Base-by-base conservation (phyloP, 1,139 yeast species). In the Suhomyces bokatorum region DNA sequence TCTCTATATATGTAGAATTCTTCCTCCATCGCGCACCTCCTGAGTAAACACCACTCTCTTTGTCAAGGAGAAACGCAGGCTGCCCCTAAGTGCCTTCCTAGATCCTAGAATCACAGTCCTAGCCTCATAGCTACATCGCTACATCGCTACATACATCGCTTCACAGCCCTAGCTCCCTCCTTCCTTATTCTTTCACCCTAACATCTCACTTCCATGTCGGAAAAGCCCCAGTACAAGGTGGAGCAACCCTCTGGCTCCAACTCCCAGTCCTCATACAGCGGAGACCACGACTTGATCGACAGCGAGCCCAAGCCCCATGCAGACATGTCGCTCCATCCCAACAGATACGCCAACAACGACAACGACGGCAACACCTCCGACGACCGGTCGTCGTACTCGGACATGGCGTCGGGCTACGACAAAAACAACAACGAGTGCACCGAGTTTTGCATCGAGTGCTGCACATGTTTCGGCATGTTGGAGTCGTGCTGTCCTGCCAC, bases 401-500 rank as follows among this genome's bases (percentile, higher is more conserved):
- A 63, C 43, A 55, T 47, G n/a, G 65, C 59, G 6, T 66, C 73
- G 36, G 75, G 76, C 4, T 70, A 67, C 48, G 64, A 64, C 6
- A 53, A 67, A 43, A 67, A 69, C 12, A 40, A 55, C 28, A 70
- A 71, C 51, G 78, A 74, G 48, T 74, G 79, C 51, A 58, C 74
- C 5, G 78, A 73, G 49, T 73, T 73, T 48, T 72, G 76, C 49
- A 53, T 69, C 39, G 78, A 73, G 46, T 61, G 58, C 40, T 59
- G 60, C 45, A 49, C 66, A 12, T 74, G 79, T 51, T 74, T 73
- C 46, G 78, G 79, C 1, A 57, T 71, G 42, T 66, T 67, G 39
- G 73, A 70, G 40, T 55, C 63, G 6, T 73, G 76, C 54, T 73
- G 76, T 52, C 78, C 79, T 10, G 53, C 66, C 33, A 60, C 59